Percentiles rank a stretch among this genome's conserved stretches.
These are phyloP conservation scores for Pisolithus microcarpus DNA, from an alignment of 768 basidiomycete genomes.

Conservation along the genomic window DNA sequence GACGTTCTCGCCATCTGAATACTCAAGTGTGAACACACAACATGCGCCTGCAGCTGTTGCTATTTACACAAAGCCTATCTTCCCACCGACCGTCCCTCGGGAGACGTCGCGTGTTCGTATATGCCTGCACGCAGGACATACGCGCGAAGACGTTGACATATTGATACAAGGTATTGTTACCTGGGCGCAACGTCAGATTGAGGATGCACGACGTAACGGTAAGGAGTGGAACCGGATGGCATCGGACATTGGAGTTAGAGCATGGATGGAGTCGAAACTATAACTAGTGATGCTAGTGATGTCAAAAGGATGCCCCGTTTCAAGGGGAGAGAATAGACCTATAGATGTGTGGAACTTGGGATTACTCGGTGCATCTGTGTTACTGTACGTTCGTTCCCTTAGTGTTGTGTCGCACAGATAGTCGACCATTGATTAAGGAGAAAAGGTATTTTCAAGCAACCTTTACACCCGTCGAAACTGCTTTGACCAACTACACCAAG, in stretches of 20 bases:
- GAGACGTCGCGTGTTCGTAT: slow-evolving; percentile 80
- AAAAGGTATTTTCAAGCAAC: too few relatives aligned
- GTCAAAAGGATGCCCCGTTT: too few relatives aligned
- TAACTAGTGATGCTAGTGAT: not conserved
- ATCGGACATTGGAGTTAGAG: slow-evolving; percentile 9
- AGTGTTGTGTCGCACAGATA: too few relatives aligned
- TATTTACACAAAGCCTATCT: slow-evolving; percentile 69
- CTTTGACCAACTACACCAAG: too few relatives aligned
- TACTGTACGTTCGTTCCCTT: too few relatives aligned
- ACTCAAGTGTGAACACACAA: not conserved
- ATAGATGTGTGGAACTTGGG: too few relatives aligned
- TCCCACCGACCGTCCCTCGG: slow-evolving; percentile 85
- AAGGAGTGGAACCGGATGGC: slow-evolving; percentile 11
- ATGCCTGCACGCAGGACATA: slow-evolving; percentile 81
- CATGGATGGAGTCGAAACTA: slow-evolving; percentile 27
- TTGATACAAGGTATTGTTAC: slow-evolving; percentile 46
- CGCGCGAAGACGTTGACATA: slow-evolving; percentile 49
- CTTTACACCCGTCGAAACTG: too few relatives aligned
- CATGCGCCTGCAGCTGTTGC: slow-evolving; percentile 17
- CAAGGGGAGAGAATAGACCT: too few relatives aligned
- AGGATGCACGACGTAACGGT: slow-evolving; percentile 2
- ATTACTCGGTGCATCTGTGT: too few relatives aligned
- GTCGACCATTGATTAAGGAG: too few relatives aligned
- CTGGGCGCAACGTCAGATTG: slow-evolving; percentile 19
- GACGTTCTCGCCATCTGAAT: slow-evolving; percentile 4